phyloP scores from a whole-genome alignment of 169 alveolate species.

The Fabrea salina region DNA sequence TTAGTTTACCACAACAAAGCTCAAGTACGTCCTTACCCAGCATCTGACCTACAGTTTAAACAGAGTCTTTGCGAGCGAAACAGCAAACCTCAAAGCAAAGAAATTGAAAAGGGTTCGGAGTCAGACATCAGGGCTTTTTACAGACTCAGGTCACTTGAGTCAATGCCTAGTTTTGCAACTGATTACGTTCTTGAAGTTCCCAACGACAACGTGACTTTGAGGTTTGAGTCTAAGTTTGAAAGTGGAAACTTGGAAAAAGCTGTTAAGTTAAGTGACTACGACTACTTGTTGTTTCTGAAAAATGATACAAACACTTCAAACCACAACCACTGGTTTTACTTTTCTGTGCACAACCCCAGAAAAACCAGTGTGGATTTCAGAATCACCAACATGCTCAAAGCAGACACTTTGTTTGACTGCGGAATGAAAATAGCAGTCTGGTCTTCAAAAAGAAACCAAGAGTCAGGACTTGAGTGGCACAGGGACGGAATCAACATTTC shows the following conservation, averaged over 20 bases:
- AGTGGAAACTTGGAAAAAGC: slow-evolving; percentile 88
- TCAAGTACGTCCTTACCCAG: not conserved
- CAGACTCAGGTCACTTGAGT: not conserved
- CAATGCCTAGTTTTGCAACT: not conserved
- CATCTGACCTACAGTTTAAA: not conserved
- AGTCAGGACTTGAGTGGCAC: not conserved
- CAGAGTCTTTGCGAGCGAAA: not conserved
- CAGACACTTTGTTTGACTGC: slow-evolving; percentile 68
- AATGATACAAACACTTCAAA: slow-evolving; percentile 89
- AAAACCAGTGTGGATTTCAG: slow-evolving; percentile 56
- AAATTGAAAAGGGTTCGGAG: not conserved
- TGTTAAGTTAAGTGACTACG: slow-evolving; percentile 70
- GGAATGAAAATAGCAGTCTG: slow-evolving; percentile 80
- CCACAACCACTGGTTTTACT: slow-evolving; percentile 89
- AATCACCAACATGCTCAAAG: slow-evolving; percentile 67
- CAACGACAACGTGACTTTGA: slow-evolving; percentile 47
- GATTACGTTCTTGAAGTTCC: not conserved
- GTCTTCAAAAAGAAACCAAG: slow-evolving; percentile 35
- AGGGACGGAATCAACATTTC: slow-evolving; percentile 43
- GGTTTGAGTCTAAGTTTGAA: slow-evolving; percentile 87
- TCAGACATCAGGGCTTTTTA: not conserved
- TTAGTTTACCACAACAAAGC: slow-evolving; percentile 4
- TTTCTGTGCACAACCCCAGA: slow-evolving; percentile 61
- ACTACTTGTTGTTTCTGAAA: slow-evolving; percentile 82
- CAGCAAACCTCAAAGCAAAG: not conserved